Conservation (phyloP, 345 rosid genomes). For the Leavenworthia alabamica region DNA sequence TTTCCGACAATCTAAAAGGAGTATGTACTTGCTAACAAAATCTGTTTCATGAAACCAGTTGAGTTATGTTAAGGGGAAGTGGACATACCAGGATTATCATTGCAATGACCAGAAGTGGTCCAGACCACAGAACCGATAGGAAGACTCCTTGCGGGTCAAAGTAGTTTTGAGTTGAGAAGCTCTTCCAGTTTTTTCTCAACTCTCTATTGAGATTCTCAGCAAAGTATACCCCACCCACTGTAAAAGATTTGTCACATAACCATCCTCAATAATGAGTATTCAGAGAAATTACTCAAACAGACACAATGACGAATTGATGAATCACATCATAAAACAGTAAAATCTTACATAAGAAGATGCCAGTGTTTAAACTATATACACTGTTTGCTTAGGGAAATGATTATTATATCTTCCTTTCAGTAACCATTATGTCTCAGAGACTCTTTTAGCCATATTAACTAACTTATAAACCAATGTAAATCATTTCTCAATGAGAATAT, state of each 20-base stretch:
- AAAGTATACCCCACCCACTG: slow-evolving; percentile 84
- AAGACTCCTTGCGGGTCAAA: slow-evolving; percentile 83
- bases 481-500: neutral
- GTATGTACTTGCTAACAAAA: neutral
- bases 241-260: slow-evolving; percentile 14
- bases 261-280: neutral
- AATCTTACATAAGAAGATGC: neutral
- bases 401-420: neutral
- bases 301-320: slow-evolving; percentile 1
- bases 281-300: neutral
- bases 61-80: too few species aligned
- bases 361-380: neutral
- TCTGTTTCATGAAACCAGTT: neutral
- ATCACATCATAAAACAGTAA: neutral
- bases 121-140: slow-evolving; percentile 85
- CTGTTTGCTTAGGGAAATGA: neutral
- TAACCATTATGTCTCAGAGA: neutral
- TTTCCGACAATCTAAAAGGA: neutral
- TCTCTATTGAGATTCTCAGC: slow-evolving; percentile 74
- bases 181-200: slow-evolving; percentile 62
- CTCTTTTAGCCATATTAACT: neutral
- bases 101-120: slow-evolving; percentile 80
- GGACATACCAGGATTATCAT: slow-evolving; percentile 76
- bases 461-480: neutral
- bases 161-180: slow-evolving; percentile 84